A percentile compares a stretch with the other conserved stretches of the same genome.
These are phyloP conservation scores for Apiospora koreana DNA, from an alignment of 2,329 filamentous ascomycete species.

Conservation along the genomic window DNA sequence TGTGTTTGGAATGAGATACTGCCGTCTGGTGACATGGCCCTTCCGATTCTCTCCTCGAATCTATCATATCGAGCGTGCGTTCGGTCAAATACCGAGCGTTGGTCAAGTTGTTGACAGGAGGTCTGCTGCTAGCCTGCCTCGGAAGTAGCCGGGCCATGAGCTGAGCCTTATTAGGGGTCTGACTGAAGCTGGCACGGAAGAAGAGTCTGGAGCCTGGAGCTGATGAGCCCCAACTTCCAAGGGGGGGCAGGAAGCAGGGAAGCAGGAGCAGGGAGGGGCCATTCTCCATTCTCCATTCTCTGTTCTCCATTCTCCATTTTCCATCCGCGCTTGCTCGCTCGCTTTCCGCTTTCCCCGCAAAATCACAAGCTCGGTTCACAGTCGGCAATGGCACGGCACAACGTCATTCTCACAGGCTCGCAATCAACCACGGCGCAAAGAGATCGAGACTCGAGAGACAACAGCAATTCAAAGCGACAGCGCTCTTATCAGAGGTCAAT, in stretches of 20 bases:
- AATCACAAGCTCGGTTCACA: conserved; percentile 59
- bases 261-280: background rate
- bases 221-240: background rate
- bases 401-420: conserved; percentile 13
- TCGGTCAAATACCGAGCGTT: background rate
- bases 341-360: conserved; percentile 47
- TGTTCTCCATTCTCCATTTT: too few relatives aligned
- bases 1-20: too few relatives aligned
- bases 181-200: too few relatives aligned
- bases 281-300: too few relatives aligned
- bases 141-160: background rate
- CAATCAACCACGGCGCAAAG: too few relatives aligned
- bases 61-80: background rate
- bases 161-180: background rate
- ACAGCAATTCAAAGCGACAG: background rate
- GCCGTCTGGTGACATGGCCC: background rate
- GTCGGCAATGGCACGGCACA: conserved; percentile 42
- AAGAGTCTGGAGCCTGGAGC: background rate
- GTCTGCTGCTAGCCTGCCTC: too few relatives aligned
- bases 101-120: too few relatives aligned
- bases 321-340: background rate
- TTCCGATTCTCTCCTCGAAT: background rate
- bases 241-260: background rate
- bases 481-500: background rate
- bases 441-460: conserved; percentile 20